phyloP scores from a whole-genome alignment of 208 protist species.

The Vickermania ingenoplastis region DNA sequence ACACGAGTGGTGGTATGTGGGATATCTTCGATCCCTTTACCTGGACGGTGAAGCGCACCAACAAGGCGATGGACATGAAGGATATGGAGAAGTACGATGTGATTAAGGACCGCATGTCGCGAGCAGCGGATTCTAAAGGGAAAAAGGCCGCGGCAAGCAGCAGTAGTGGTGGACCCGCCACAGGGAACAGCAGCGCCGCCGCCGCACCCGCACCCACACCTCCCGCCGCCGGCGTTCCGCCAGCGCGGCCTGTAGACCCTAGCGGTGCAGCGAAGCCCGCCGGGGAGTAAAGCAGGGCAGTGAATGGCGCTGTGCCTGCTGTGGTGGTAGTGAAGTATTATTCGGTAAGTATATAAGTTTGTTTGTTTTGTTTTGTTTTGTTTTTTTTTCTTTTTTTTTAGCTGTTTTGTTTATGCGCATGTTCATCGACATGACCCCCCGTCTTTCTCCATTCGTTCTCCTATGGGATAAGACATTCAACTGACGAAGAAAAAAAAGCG shows the following conservation, averaged over 20 bases:
- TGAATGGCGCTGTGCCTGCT: too few relatives aligned
- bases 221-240: neutral
- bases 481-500: neutral
- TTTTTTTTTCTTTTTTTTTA: constrained; percentile 2
- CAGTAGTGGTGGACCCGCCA: neutral
- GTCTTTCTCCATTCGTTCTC: too few relatives aligned
- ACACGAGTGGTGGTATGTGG: constrained; percentile 21
- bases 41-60: constrained; percentile 41
- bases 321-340: too few relatives aligned
- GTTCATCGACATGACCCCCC: too few relatives aligned
- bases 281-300: too few relatives aligned
- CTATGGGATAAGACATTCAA: too few relatives aligned
- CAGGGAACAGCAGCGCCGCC: too few relatives aligned
- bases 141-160: neutral
- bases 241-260: too few relatives aligned
- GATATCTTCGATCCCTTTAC: constrained; percentile 57
- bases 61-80: constrained; percentile 29
- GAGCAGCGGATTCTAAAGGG: constrained; percentile 2
- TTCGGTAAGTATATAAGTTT: too few relatives aligned
- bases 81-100: constrained; percentile 36
- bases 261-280: too few relatives aligned
- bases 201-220: neutral
- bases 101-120: constrained; percentile 27
- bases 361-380: neutral
- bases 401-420: constrained; percentile 1